Conservation (phyloP, 352 stramenopile genomes). For the Globisporangium barbulae region DNA sequence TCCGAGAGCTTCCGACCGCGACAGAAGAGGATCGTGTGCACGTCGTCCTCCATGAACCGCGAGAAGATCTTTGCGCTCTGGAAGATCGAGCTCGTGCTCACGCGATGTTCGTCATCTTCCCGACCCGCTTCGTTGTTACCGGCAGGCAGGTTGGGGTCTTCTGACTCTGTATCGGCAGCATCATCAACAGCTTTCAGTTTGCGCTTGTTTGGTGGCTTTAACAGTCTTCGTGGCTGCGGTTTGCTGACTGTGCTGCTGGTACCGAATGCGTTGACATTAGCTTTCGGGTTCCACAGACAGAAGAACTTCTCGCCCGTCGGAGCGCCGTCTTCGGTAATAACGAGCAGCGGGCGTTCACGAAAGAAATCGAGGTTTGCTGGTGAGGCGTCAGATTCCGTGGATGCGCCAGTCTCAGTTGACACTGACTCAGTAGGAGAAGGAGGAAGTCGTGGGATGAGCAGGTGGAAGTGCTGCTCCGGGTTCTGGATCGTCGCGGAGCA, state of each 20-base stretch:
- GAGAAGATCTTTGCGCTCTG: slow-evolving; percentile 92
- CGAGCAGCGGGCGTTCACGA: slow-evolving; percentile 39
- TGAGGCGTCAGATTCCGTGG: slow-evolving; percentile 2
- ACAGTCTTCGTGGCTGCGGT: neutral
- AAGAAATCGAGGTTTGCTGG: slow-evolving; percentile 64
- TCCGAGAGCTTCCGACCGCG: slow-evolving; percentile 93
- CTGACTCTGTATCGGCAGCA: neutral
- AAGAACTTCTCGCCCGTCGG: slow-evolving; percentile 92
- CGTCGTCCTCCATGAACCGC: slow-evolving; percentile 80
- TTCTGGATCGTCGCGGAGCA: slow-evolving; percentile 97
- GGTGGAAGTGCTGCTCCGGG: slow-evolving; percentile 89
- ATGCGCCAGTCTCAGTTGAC: neutral
- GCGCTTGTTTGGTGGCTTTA: neutral
- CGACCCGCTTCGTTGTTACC: neutral
- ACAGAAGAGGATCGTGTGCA: slow-evolving; percentile 96
- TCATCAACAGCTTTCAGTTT: neutral
- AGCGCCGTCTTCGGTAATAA: slow-evolving; percentile 90
- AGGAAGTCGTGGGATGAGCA: slow-evolving; percentile 81
- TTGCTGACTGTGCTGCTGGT: neutral
- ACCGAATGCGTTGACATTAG: slow-evolving; percentile 20
- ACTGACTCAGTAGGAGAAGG: slow-evolving; percentile 4
- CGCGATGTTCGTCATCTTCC: neutral
- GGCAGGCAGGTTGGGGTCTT: neutral
- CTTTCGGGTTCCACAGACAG: slow-evolving; percentile 94
- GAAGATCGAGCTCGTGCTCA: slow-evolving; percentile 68